phyloP scores from a whole-genome alignment of 768 basidiomycete species.

The Galerina sulciceps region DNA sequence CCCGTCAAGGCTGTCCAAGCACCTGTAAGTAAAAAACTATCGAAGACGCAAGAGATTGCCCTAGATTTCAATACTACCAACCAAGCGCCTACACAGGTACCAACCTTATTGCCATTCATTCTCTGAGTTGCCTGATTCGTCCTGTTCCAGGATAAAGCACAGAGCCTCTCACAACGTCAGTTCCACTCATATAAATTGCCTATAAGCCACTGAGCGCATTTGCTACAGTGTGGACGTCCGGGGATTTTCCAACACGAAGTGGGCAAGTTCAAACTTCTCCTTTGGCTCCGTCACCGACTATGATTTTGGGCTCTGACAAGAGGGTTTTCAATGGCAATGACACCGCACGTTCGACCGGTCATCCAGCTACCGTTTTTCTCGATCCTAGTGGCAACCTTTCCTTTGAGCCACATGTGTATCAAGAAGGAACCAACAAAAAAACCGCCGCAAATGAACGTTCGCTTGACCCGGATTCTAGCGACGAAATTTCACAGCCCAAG shows the following conservation, averaged over 20 bases:
- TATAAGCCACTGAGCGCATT: neutral
- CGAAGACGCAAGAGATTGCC: slow-evolving; percentile 15
- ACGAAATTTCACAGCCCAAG: neutral
- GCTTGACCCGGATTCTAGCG: neutral
- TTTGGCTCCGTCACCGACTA: no score
- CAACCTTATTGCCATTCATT: neutral
- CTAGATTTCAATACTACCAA: slow-evolving; percentile 11
- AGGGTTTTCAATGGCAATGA: no score
- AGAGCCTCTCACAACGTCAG: slow-evolving; percentile 20
- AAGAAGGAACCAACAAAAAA: neutral
- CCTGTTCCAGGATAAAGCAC: slow-evolving; percentile 13
- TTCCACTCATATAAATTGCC: neutral
- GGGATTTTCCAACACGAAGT: neutral
- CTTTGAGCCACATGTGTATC: neutral
- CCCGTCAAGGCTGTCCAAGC: slow-evolving; percentile 8
- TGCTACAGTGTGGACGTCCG: slow-evolving; percentile 11
- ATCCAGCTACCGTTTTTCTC: no score
- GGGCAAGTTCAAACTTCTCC: no score
- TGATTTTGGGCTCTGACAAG: no score
- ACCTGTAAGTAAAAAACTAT: slow-evolving; percentile 16
- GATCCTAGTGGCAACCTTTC: no score
- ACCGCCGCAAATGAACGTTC: neutral
- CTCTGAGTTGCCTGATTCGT: neutral
- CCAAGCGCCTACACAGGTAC: slow-evolving; percentile 10
- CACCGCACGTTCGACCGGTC: no score